A percentile compares a stretch with the other conserved stretches of the same genome.
Evolutionary conservation across 2,329 filamentous ascomycete genomes (phyloP).

Genomic region (Monosporascus sp.): DNA sequence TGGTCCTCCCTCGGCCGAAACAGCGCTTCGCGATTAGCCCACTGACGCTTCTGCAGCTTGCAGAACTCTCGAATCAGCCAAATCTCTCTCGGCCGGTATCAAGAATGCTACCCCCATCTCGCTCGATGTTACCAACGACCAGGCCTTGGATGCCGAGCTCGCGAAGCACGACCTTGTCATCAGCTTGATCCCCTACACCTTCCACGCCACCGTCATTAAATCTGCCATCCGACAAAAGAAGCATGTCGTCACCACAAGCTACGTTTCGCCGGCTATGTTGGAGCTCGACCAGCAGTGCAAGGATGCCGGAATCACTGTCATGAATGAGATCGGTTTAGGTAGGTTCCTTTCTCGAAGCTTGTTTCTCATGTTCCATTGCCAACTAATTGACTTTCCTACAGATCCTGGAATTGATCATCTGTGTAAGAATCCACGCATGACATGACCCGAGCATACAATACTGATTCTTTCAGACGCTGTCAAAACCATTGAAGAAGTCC

Average conservation of each 20-base stretch:
- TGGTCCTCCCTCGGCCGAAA: constrained; percentile 8
- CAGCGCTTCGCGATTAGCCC: neutral
- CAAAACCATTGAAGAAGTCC: constrained; percentile 84
- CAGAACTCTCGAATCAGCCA: constrained; percentile 7
- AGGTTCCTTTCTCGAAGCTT: neutral
- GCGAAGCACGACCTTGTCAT: constrained; percentile 75
- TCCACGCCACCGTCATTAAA: constrained; percentile 86
- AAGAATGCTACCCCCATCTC: constrained; percentile 4
- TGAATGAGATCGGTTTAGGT: constrained; percentile 81
- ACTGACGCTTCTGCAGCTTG: constrained; percentile 4
- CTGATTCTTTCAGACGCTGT: constrained; percentile 55
- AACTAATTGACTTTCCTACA: constrained; percentile 37
- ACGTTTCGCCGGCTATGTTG: constrained; percentile 87
- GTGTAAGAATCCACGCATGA: constrained; percentile 11
- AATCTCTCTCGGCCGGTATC: constrained; percentile 4
- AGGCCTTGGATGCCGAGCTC: constrained; percentile 74
- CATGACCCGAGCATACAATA: neutral
- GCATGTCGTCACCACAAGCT: constrained; percentile 90
- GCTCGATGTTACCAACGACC: constrained; percentile 66
- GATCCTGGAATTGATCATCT: constrained; percentile 64
- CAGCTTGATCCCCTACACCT: constrained; percentile 84
- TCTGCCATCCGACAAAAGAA: constrained; percentile 89
- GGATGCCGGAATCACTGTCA: constrained; percentile 91
- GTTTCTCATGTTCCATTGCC: neutral
- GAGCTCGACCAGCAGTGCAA: constrained; percentile 78